These are phyloP conservation scores for Cryptosporidium parvum DNA, from an alignment of 169 alveolate species.

Conservation along the genomic window DNA sequence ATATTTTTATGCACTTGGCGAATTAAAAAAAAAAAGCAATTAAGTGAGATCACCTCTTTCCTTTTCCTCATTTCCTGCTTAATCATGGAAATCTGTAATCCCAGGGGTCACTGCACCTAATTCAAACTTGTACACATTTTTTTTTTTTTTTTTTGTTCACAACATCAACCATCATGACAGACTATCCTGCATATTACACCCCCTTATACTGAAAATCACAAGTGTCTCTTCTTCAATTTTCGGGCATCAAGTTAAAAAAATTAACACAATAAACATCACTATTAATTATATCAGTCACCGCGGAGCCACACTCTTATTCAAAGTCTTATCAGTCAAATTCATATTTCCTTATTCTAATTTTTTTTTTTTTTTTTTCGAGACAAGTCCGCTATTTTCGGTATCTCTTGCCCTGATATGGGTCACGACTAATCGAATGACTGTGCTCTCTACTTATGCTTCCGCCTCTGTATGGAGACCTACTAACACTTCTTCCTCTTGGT, in stretches of 20 bases:
- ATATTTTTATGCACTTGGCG: slow-evolving; percentile 11
- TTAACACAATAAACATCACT: slow-evolving; percentile 20
- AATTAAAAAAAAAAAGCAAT: slow-evolving; percentile 1
- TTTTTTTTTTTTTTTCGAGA: not conserved
- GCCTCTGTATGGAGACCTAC: slow-evolving; percentile 70
- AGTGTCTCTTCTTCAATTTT: not conserved
- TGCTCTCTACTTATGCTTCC: slow-evolving; percentile 52
- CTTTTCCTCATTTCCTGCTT: slow-evolving; percentile 8
- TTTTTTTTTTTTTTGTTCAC: not conserved
- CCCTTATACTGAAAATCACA: slow-evolving; percentile 8
- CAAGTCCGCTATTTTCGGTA: slow-evolving; percentile 35
- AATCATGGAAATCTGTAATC: slow-evolving; percentile 11
- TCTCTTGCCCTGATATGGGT: slow-evolving; percentile 66
- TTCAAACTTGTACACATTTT: slow-evolving; percentile 20
- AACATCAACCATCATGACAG: slow-evolving; percentile 12
- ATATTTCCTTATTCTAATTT: not conserved
- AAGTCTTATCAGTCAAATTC: slow-evolving; percentile 8
- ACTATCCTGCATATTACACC: slow-evolving; percentile 3
- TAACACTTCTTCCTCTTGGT: slow-evolving; percentile 65
- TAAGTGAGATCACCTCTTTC: slow-evolving; percentile 8
- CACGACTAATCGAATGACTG: slow-evolving; percentile 57
- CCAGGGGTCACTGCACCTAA: not conserved
- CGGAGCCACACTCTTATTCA: slow-evolving; percentile 11
- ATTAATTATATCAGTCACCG: slow-evolving; percentile 13
- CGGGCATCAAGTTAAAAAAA: slow-evolving; percentile 20